Conservation (phyloP, 495 filamentous ascomycete species). For the Astrothelium subdiscretum region DNA sequence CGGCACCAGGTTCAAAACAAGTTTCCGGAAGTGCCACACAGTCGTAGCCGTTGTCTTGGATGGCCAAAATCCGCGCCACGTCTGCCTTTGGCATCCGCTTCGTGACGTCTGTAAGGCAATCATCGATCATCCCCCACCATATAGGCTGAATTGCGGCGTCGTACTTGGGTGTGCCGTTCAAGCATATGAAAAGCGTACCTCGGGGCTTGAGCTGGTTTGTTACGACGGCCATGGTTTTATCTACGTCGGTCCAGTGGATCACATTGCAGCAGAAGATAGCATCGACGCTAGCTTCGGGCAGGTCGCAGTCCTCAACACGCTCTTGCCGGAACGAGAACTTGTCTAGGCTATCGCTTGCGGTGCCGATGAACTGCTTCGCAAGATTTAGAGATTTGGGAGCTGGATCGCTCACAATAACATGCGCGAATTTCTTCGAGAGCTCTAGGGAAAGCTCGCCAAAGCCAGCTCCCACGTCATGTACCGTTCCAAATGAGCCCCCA, state of each 20-base stretch:
- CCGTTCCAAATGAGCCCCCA: background rate
- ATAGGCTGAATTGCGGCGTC: background rate
- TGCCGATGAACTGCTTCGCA: background rate
- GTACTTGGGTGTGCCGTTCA: background rate
- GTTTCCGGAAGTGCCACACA: background rate
- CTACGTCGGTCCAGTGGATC: background rate
- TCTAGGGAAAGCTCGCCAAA: background rate
- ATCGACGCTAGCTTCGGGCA: background rate
- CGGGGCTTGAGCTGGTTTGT: background rate
- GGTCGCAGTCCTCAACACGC: background rate
- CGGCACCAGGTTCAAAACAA: background rate
- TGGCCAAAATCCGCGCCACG: background rate
- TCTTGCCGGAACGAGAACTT: background rate
- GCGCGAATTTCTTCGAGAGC: background rate
- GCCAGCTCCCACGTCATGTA: background rate
- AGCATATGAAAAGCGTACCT: background rate
- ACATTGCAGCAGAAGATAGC: background rate
- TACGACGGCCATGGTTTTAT: background rate
- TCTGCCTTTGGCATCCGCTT: background rate
- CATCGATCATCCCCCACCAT: background rate
- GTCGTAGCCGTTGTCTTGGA: background rate
- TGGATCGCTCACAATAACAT: background rate
- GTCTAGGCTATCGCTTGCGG: background rate
- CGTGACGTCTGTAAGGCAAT: background rate
- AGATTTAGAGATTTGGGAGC: background rate